Conservation (phyloP, 1,139 yeast genomes). For the Kodamaea plutei region DNA sequence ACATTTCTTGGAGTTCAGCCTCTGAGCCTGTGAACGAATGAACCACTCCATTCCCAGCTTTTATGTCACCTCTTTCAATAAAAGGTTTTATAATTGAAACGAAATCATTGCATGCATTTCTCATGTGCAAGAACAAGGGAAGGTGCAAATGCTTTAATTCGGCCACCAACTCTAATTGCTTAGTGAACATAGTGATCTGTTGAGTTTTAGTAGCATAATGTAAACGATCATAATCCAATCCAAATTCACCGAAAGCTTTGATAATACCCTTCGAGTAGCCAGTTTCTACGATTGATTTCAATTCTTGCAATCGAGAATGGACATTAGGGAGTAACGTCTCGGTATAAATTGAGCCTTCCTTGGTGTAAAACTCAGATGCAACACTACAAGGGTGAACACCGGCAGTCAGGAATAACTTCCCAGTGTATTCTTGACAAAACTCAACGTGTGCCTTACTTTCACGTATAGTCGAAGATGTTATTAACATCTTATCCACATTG, state of each 20-base stretch:
- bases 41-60: conserved; percentile 60
- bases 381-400: conserved; percentile 96
- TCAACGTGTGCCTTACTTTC: conserved; percentile 53
- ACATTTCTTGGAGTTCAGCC: conserved; percentile 52
- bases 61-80: conserved; percentile 38
- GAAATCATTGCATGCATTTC: conserved; percentile 85
- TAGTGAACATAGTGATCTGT: conserved; percentile 63
- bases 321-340: conserved; percentile 23
- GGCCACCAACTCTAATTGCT: conserved; percentile 64
- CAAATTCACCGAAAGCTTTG: conserved; percentile 89
- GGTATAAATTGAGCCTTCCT: conserved; percentile 15
- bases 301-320: conserved; percentile 38
- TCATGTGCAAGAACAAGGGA: conserved; percentile 87
- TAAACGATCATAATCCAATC: conserved; percentile 88
- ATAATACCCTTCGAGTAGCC: conserved; percentile 52
- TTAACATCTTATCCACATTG: conserved; percentile 64
- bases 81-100: conserved; percentile 54
- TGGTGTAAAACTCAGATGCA: conserved; percentile 46
- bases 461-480: conserved; percentile 75
- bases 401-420: conserved; percentile 59
- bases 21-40: conserved; percentile 90
- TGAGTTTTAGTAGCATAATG: conserved; percentile 66
- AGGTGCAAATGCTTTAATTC: conserved; percentile 44
- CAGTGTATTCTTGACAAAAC: conserved; percentile 29
- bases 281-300: conserved; percentile 45